Conservation (phyloP, 257 asterid species). For the Penstemon barbatus region DNA sequence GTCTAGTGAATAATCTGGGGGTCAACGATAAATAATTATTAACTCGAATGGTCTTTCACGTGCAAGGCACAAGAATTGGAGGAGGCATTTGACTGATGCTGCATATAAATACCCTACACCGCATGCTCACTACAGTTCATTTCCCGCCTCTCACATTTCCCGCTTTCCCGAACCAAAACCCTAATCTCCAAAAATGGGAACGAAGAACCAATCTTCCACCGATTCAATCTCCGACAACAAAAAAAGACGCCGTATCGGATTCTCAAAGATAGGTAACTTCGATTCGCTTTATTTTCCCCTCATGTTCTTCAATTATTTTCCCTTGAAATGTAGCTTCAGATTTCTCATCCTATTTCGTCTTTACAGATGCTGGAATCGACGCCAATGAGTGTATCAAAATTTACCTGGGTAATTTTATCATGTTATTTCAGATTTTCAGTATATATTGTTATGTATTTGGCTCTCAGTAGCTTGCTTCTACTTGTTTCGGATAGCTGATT, state of each 20-base stretch:
- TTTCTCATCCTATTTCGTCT: conserved; percentile 12
- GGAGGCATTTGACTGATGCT: too few species aligned
- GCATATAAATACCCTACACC: too few species aligned
- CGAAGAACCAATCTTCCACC: conserved; percentile 72
- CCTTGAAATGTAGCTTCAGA: conserved; percentile 12
- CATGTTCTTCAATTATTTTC: background rate
- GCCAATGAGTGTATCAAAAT: conserved; percentile 74
- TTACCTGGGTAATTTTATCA: conserved; percentile 53
- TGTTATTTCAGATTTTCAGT: conserved; percentile 1
- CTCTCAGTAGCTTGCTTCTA: background rate
- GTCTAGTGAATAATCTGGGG: too few species aligned
- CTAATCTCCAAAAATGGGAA: conserved; percentile 77
- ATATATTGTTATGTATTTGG: conserved; percentile 4
- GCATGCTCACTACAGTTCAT: background rate
- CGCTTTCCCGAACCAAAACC: conserved; percentile 63
- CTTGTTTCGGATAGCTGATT: too few species aligned
- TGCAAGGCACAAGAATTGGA: too few species aligned
- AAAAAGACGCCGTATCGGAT: conserved; percentile 75
- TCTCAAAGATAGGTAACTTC: conserved; percentile 53
- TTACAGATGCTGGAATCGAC: conserved; percentile 76
- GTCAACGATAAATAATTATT: too few species aligned
- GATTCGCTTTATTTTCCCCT: conserved; percentile 12
- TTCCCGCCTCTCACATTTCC: conserved; percentile 89
- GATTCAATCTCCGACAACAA: conserved; percentile 51
- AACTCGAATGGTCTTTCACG: too few species aligned